A percentile compares a stretch with the other conserved stretches of the same genome.
Conservation (phyloP, 2,329 filamentous ascomycete genomes). For the Xylaria sp. region DNA sequence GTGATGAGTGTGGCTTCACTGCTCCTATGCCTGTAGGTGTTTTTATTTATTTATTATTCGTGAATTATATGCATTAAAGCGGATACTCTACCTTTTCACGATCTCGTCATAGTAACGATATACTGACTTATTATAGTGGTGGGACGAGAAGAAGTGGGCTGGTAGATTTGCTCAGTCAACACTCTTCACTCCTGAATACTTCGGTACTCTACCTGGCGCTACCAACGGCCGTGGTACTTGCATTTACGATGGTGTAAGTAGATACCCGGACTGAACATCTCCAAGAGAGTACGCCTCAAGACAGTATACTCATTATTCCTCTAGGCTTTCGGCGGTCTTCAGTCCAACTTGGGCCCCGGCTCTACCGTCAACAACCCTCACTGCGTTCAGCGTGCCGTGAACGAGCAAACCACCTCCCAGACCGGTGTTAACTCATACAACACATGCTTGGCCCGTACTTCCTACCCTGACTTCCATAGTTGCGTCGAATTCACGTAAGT, state of each 20-base stretch:
- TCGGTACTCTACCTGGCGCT: slow-evolving; percentile 37
- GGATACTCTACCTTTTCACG: too few relatives aligned
- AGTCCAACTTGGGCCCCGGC: slow-evolving; percentile 36
- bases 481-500: slow-evolving; percentile 42
- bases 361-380: slow-evolving; percentile 38
- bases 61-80: too few relatives aligned
- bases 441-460: slow-evolving; percentile 34
- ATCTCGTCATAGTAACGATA: too few relatives aligned
- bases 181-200: slow-evolving; percentile 40
- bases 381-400: slow-evolving; percentile 43
- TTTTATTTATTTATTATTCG: background rate
- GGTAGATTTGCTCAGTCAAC: slow-evolving; percentile 39
- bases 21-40: slow-evolving; percentile 36
- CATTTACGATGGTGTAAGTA: slow-evolving; percentile 35
- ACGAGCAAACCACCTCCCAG: slow-evolving; percentile 37
- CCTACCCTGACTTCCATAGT: slow-evolving; percentile 40
- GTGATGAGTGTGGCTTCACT: slow-evolving; percentile 43
- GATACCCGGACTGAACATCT: background rate
- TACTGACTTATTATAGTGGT: slow-evolving; percentile 34
- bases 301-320: slow-evolving; percentile 13
- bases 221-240: slow-evolving; percentile 39
- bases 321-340: slow-evolving; percentile 36
- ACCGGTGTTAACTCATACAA: slow-evolving; percentile 36
- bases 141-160: slow-evolving; percentile 45
- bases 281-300: background rate